These are phyloP conservation scores for Stagonosporopsis cucurbitacearum DNA, from an alignment of 2,329 filamentous ascomycete genomes.

Conservation along the genomic window DNA sequence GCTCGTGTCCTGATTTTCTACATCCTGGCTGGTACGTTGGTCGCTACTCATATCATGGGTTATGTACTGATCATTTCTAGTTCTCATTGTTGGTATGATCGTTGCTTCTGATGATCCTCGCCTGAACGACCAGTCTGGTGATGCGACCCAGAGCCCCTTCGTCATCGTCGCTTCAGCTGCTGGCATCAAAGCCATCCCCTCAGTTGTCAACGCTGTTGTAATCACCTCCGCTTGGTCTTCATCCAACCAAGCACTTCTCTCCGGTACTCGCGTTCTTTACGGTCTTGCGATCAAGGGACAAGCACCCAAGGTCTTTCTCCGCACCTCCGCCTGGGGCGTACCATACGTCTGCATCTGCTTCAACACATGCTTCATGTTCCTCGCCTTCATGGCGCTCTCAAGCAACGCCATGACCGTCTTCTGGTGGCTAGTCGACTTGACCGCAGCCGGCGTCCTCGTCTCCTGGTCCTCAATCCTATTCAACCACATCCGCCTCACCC, in stretches of 20 bases:
- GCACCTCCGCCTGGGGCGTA: constrained; percentile 52
- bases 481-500: constrained; percentile 64
- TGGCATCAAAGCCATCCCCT: constrained; percentile 70
- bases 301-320: constrained; percentile 58
- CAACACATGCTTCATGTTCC: constrained; percentile 49
- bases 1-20: constrained; percentile 63
- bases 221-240: constrained; percentile 74
- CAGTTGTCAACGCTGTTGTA: constrained; percentile 76
- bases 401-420: constrained; percentile 59
- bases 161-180: constrained; percentile 72
- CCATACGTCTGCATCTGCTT: constrained; percentile 47
- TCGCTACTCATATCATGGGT: neutral
- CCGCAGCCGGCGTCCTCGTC: constrained; percentile 61
- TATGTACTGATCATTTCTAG: constrained; percentile 17
- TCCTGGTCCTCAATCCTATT: constrained; percentile 61
- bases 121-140: constrained; percentile 54
- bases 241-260: constrained; percentile 68
- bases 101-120: constrained; percentile 60
- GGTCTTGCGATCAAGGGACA: constrained; percentile 56
- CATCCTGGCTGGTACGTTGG: constrained; percentile 36
- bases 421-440: constrained; percentile 72
- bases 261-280: constrained; percentile 58
- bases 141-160: constrained; percentile 38
- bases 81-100: constrained; percentile 63
- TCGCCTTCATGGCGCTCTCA: constrained; percentile 57